These are phyloP conservation scores for Arachnomyces sp. DNA, from an alignment of 2,329 filamentous ascomycete genomes.

Conservation along the genomic window DNA sequence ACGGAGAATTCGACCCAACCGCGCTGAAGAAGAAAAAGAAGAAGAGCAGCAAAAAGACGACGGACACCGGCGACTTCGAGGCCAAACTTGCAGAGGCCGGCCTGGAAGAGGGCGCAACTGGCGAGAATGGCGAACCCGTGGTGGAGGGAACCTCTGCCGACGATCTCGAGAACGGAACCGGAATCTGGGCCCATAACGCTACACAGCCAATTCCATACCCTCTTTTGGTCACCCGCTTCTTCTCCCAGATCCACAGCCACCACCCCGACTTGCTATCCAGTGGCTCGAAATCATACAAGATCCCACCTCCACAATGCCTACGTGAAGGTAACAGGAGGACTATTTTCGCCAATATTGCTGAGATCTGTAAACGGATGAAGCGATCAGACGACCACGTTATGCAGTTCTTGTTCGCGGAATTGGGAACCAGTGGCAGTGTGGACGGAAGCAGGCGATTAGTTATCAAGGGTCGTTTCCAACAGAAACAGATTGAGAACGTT, in stretches of 20 bases:
- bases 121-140: slow-evolving; percentile 47
- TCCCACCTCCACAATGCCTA: slow-evolving; percentile 94
- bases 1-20: slow-evolving; percentile 56
- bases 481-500: slow-evolving; percentile 98
- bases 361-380: slow-evolving; percentile 99
- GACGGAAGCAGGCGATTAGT: slow-evolving; percentile 88
- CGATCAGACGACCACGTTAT: slow-evolving; percentile 95
- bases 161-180: slow-evolving; percentile 79
- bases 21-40: slow-evolving; percentile 83
- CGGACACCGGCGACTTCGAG: slow-evolving; percentile 56
- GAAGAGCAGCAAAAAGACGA: slow-evolving; percentile 53
- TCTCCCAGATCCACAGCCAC: slow-evolving; percentile 85
- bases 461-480: slow-evolving; percentile 99
- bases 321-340: slow-evolving; percentile 99
- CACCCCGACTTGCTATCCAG: slow-evolving; percentile 90
- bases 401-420: slow-evolving; percentile 91
- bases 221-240: slow-evolving; percentile 83
- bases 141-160: slow-evolving; percentile 49
- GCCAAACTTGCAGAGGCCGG: slow-evolving; percentile 57
- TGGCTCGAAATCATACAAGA: slow-evolving; percentile 95
- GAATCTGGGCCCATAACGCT: slow-evolving; percentile 80
- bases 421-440: slow-evolving; percentile 93
- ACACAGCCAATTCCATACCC: slow-evolving; percentile 72
- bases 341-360: slow-evolving; percentile 97
- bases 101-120: slow-evolving; percentile 51